Evolutionary conservation across 2,329 filamentous ascomycete genomes (phyloP).

Genomic region (Mycocentrospora acerina): DNA sequence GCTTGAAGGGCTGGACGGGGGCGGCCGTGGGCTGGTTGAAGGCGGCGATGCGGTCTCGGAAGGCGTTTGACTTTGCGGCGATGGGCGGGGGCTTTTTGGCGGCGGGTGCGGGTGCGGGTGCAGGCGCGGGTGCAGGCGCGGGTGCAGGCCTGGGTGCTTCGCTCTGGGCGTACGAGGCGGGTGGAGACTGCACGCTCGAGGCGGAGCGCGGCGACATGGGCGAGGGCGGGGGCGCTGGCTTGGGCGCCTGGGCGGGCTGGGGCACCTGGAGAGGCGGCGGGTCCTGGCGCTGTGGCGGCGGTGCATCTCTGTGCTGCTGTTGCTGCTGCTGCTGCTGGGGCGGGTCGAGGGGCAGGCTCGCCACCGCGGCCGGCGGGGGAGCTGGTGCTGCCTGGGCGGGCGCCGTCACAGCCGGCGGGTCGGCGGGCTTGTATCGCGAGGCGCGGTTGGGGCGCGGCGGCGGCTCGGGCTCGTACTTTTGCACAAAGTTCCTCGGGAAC

Average conservation of each 20-base stretch:
- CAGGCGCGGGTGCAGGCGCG: too few relatives aligned
- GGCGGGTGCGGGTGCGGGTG: conserved; percentile 39
- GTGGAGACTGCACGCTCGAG: conserved; percentile 20
- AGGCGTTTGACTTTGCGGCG: conserved; percentile 80
- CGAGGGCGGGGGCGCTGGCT: conserved; percentile 27
- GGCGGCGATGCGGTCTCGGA: conserved; percentile 93
- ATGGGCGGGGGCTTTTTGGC: conserved; percentile 66
- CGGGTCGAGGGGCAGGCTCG: conserved; percentile 29
- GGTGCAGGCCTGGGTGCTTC: conserved; percentile 40
- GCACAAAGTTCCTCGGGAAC: conserved; percentile 96
- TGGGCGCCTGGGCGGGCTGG: conserved; percentile 15
- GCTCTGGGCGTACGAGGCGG: conserved; percentile 25
- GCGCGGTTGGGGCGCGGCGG: conserved; percentile 80
- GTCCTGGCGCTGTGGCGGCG: conserved; percentile 42
- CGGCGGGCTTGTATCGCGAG: conserved; percentile 50
- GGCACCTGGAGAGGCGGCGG: conserved; percentile 39
- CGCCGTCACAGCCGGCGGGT: conserved; percentile 38
- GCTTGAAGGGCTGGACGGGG: conserved; percentile 88
- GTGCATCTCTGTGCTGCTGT: conserved; percentile 27
- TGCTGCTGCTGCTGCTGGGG: conserved; percentile 25
- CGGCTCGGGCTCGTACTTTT: conserved; percentile 88
- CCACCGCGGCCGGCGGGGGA: conserved; percentile 13
- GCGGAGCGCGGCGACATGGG: conserved; percentile 33
- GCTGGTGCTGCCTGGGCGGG: conserved; percentile 28
- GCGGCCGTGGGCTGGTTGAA: conserved; percentile 90